Evolutionary conservation across 176 grass and related monocot species (phyloP).

Genomic region (Saccharum spontaneum): DNA sequence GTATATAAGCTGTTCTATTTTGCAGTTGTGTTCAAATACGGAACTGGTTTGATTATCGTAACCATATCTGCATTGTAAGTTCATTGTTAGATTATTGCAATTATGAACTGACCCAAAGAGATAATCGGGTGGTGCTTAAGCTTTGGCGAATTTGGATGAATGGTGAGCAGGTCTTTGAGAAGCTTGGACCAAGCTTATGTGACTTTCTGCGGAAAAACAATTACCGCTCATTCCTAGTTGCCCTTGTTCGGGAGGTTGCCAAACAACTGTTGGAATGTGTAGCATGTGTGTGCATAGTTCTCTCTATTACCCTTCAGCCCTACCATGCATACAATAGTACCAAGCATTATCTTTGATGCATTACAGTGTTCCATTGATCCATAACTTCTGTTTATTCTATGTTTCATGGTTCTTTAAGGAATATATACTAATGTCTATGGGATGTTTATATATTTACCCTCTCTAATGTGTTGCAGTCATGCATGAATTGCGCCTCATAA

Average conservation of each 20-base stretch:
- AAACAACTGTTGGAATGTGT: slow-evolving; percentile 77
- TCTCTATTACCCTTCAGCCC: slow-evolving; percentile 19
- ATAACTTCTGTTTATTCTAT: background rate
- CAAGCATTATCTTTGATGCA: background rate
- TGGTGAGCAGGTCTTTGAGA: slow-evolving; percentile 86
- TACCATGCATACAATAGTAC: slow-evolving; percentile 21
- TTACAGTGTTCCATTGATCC: slow-evolving; percentile 16
- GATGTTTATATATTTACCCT: slow-evolving; percentile 55
- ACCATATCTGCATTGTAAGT: slow-evolving; percentile 96
- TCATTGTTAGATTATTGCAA: slow-evolving; percentile 56
- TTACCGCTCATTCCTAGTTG: slow-evolving; percentile 75
- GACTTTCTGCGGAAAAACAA: slow-evolving; percentile 78
- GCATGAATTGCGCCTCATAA: slow-evolving; percentile 97
- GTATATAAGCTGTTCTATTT: slow-evolving; percentile 62
- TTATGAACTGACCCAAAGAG: slow-evolving; percentile 51
- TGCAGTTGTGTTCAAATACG: slow-evolving; percentile 90
- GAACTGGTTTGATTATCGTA: slow-evolving; percentile 96
- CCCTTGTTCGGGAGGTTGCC: slow-evolving; percentile 71
- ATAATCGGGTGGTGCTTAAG: slow-evolving; percentile 43
- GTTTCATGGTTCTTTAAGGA: slow-evolving; percentile 19
- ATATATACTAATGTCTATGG: slow-evolving; percentile 13
- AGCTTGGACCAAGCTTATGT: slow-evolving; percentile 81
- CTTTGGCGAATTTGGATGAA: slow-evolving; percentile 60
- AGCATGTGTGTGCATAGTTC: slow-evolving; percentile 57
- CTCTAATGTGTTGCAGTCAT: slow-evolving; percentile 87